Percentiles rank a stretch among this genome's conserved stretches.
phyloP scores from a whole-genome alignment of 2,329 filamentous ascomycete species.

The Colletotrichum musicola region DNA sequence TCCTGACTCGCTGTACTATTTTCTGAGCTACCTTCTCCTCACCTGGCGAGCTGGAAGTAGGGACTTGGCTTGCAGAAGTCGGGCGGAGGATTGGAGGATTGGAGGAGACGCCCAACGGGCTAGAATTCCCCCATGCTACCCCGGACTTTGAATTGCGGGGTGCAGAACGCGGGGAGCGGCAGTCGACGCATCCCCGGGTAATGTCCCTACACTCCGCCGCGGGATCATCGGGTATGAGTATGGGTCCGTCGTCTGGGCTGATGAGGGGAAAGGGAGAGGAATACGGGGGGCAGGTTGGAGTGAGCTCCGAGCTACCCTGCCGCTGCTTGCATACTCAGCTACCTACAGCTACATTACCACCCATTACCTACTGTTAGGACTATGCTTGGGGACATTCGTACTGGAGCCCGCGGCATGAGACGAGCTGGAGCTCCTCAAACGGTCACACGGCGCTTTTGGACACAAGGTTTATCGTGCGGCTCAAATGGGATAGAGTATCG shows the following conservation, averaged over 20 bases:
- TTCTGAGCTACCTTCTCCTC: conserved; percentile 28
- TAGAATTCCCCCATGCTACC: conserved; percentile 27
- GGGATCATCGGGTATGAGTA: conserved; percentile 20
- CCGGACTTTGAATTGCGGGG: conserved; percentile 37
- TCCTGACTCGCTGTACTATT: conserved; percentile 28
- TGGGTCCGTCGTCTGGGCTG: not conserved
- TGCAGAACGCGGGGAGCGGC: conserved; percentile 33
- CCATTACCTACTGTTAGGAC: not conserved
- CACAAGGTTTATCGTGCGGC: conserved; percentile 18
- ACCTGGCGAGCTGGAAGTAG: conserved; percentile 15
- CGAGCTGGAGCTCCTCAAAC: conserved; percentile 25
- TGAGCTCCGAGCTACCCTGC: conserved; percentile 7
- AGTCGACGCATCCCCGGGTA: conserved; percentile 18
- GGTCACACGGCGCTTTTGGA: conserved; percentile 1
- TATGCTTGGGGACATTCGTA: not conserved
- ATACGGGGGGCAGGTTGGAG: not conserved
- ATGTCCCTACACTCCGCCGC: conserved; percentile 9
- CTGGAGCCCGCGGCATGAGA: conserved; percentile 6
- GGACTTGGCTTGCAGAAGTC: conserved; percentile 26
- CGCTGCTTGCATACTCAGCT: not conserved
- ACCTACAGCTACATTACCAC: not conserved
- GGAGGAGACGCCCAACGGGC: conserved; percentile 16
- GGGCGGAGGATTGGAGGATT: conserved; percentile 21
- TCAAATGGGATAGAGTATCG: not conserved
- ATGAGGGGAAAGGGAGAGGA: not conserved